Evolutionary conservation across 345 rosid genomes (phyloP).

Genomic region (Eutrema heterophyllum): DNA sequence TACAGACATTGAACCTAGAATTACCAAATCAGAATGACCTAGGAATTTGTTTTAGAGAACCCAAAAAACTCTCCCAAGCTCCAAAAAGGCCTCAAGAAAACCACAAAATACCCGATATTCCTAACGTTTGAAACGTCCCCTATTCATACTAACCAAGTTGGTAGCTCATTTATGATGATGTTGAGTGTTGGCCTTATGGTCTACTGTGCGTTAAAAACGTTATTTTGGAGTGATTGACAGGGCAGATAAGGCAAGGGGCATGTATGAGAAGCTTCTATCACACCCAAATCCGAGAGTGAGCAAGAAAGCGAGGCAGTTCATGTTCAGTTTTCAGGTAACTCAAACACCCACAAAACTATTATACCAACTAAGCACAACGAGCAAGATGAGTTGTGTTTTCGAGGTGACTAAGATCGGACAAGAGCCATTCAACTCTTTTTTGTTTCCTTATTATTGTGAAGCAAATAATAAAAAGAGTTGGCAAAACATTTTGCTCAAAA

Average conservation of each 20-base stretch:
- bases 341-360: neutral
- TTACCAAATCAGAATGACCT: no score
- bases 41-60: neutral
- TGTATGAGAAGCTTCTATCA: constrained; percentile 90
- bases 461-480: no score
- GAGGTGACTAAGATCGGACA: neutral
- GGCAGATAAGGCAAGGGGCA: constrained; percentile 52
- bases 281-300: constrained; percentile 68
- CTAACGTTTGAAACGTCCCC: neutral
- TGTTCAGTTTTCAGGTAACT: constrained; percentile 85
- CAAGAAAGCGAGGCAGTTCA: constrained; percentile 70
- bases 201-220: neutral
- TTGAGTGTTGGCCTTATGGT: constrained; percentile 2
- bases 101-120: neutral
- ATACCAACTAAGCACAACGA: neutral
- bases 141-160: neutral
- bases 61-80: neutral
- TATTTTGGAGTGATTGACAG: constrained; percentile 38
- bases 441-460: no score
- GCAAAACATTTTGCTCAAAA: neutral
- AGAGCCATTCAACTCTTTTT: no score
- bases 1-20: no score
- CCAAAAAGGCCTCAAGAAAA: neutral
- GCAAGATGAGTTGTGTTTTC: neutral
- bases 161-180: neutral